Conservation (phyloP, 2,329 filamentous ascomycete genomes). For the Esteya vermicola region DNA sequence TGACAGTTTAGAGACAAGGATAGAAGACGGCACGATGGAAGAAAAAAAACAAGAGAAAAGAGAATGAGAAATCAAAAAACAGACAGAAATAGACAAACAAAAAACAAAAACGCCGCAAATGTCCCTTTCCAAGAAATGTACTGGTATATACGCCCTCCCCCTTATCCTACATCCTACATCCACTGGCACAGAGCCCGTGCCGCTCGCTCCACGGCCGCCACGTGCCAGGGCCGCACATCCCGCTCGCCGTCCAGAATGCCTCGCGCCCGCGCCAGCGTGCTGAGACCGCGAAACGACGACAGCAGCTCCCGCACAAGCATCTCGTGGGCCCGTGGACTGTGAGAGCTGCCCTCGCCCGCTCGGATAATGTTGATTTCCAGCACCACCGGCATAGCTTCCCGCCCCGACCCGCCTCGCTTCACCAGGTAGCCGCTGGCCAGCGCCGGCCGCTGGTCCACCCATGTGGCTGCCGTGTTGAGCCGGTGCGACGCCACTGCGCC, state of each 20-base stretch:
- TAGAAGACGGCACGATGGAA: too few relatives aligned
- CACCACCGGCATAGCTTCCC: slow-evolving; percentile 43
- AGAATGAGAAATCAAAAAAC: background rate
- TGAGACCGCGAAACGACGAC: slow-evolving; percentile 52
- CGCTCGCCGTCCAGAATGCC: slow-evolving; percentile 44
- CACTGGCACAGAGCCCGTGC: slow-evolving; percentile 49
- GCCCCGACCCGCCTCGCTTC: slow-evolving; percentile 41
- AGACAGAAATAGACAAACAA: background rate
- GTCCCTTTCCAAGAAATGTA: background rate
- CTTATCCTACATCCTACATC: slow-evolving; percentile 30
- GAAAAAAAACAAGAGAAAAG: too few relatives aligned
- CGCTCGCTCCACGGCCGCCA: slow-evolving; percentile 56
- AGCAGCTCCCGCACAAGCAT: slow-evolving; percentile 56
- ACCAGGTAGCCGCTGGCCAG: slow-evolving; percentile 52
- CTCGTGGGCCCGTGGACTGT: slow-evolving; percentile 39
- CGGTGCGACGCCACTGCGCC: slow-evolving; percentile 56
- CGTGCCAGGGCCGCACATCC: slow-evolving; percentile 63
- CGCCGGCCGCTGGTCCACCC: slow-evolving; percentile 39
- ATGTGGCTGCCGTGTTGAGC: slow-evolving; percentile 42
- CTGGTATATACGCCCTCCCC: background rate
- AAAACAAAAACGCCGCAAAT: too few relatives aligned
- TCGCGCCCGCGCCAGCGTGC: slow-evolving; percentile 52
- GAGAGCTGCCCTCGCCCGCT: slow-evolving; percentile 36
- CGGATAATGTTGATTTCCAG: slow-evolving; percentile 54
- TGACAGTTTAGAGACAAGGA: too few relatives aligned